Percentiles rank a stretch among this genome's conserved stretches.
Conservation (phyloP, 306 rosid genomes). For the Trifolium fragiferum region DNA sequence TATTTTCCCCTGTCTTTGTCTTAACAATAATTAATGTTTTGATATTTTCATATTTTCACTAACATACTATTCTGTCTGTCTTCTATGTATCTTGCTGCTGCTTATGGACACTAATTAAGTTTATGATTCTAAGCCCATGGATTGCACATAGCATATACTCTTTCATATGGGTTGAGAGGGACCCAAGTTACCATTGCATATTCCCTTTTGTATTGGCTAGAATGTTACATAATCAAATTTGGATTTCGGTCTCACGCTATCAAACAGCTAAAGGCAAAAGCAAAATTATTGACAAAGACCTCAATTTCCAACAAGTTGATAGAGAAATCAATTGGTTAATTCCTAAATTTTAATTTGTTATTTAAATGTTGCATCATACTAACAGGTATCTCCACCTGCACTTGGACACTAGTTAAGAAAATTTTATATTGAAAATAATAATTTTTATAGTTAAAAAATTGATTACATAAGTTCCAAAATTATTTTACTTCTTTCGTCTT, state of each 20-base stretch:
- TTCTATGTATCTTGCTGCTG: not conserved
- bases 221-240: constrained; percentile 60
- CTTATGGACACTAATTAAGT: not conserved
- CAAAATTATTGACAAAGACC: constrained; percentile 55
- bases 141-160: constrained; percentile 50
- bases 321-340: constrained; percentile 63
- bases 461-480: no score
- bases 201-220: constrained; percentile 54
- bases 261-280: constrained; percentile 53
- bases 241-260: constrained; percentile 66
- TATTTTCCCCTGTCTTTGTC: no score
- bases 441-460: no score
- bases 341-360: not conserved
- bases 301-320: constrained; percentile 71
- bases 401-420: no score
- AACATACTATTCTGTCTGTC: not conserved
- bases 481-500: no score
- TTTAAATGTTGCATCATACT: no score
- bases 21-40: no score
- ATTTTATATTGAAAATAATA: no score
- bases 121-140: constrained; percentile 64
- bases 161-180: constrained; percentile 30
- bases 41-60: no score
- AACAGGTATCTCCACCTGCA: no score
- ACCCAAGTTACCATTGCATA: constrained; percentile 42